Conservation (phyloP, 1,284 basidiomycete genomes). For the Apiotrichum sp. region DNA sequence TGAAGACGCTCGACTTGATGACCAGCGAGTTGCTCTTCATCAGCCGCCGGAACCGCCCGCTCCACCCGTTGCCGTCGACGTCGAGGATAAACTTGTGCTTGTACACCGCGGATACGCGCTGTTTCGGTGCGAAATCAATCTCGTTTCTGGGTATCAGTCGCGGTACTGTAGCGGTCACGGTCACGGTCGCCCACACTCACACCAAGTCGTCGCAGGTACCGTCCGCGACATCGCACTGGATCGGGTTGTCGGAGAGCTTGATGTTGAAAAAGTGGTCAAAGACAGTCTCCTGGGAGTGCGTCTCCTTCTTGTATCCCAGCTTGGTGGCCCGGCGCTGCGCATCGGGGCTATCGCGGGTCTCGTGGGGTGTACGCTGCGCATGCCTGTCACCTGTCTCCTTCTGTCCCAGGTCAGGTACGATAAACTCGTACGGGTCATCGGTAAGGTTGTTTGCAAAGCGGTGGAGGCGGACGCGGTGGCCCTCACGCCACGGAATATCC, state of each 20-base stretch:
- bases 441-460: conserved; percentile 41
- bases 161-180: no score
- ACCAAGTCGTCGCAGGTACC: conserved; percentile 40
- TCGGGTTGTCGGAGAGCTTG: conserved; percentile 36
- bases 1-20: conserved; percentile 49
- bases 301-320: conserved; percentile 22
- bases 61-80: conserved; percentile 51
- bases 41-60: conserved; percentile 40
- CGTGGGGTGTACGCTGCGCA: no score
- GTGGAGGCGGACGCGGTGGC: conserved; percentile 49
- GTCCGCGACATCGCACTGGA: conserved; percentile 41
- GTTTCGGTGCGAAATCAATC: conserved; percentile 33
- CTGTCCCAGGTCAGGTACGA: conserved; percentile 27
- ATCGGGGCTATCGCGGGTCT: neutral
- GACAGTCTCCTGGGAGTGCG: conserved; percentile 12
- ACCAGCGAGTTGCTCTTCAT: conserved; percentile 49
- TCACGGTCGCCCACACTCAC: conserved; percentile 18
- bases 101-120: conserved; percentile 28
- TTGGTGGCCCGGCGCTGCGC: neutral
- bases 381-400: neutral
- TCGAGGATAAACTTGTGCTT: conserved; percentile 49
- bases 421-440: conserved; percentile 13
- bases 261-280: conserved; percentile 40
- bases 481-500: conserved; percentile 44
- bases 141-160: conserved; percentile 21